Evolutionary conservation across 192 early-diverging fungal species (phyloP).

Genomic region (Backusella macrospora): DNA sequence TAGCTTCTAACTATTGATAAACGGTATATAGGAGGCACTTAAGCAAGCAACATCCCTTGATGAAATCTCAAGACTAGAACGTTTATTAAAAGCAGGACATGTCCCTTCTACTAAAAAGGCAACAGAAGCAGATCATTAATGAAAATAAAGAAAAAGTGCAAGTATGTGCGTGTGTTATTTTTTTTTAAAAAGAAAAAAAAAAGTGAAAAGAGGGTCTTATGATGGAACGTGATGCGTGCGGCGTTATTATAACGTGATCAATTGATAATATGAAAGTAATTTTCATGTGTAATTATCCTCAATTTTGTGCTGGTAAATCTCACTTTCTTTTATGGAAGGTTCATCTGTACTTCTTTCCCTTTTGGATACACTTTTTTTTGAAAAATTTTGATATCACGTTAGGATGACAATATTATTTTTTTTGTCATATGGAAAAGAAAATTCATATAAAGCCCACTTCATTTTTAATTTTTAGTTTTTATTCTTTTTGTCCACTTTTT

Average conservation of each 20-base stretch:
- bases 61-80: conserved; percentile 73
- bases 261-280: not conserved
- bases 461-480: not conserved
- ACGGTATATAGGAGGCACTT: conserved; percentile 58
- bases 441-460: not conserved
- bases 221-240: not conserved
- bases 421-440: not conserved
- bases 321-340: not conserved
- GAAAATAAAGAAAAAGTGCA: not conserved
- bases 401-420: not conserved
- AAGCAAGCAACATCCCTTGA: conserved; percentile 74
- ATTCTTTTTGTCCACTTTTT: not conserved
- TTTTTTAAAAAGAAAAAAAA: no score
- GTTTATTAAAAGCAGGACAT: conserved; percentile 62
- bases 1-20: not conserved
- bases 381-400: not conserved
- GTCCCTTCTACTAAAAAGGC: conserved; percentile 37
- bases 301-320: not conserved
- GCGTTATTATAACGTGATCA: not conserved
- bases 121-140: conserved; percentile 2
- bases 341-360: not conserved
- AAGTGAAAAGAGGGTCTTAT: not conserved
- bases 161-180: not conserved
- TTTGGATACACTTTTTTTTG: not conserved
- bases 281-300: not conserved